Evolutionary conservation across 148 eudicot genomes (phyloP).

Genomic region (Cornus florida): DNA sequence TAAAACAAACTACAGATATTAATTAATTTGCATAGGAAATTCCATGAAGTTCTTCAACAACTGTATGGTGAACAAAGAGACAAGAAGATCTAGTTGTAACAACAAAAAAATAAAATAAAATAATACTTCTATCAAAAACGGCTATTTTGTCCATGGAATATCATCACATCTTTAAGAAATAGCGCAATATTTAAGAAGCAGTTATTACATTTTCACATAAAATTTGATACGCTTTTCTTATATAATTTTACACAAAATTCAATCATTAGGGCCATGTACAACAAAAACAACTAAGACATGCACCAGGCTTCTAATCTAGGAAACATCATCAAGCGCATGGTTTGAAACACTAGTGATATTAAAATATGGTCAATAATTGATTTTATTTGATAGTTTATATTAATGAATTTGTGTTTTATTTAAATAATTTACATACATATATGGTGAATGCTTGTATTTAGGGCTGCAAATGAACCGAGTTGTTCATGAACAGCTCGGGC

Average conservation of each 20-base stretch:
- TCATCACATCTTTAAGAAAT: not conserved
- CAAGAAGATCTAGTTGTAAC: not conserved
- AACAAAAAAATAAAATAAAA: not conserved
- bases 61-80: not conserved
- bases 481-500: too few species aligned
- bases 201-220: not conserved
- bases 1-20: constrained; percentile 6
- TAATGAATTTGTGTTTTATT: too few species aligned
- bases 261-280: too few species aligned
- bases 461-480: too few species aligned
- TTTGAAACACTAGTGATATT: too few species aligned
- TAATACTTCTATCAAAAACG: not conserved
- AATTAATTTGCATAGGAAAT: not conserved
- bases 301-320: not conserved
- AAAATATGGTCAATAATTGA: too few species aligned
- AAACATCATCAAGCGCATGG: not conserved
- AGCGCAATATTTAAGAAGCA: not conserved
- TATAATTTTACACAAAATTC: too few species aligned
- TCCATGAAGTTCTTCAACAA: not conserved
- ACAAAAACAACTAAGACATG: not conserved
- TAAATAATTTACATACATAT: too few species aligned
- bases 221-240: not conserved
- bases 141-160: not conserved
- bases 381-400: too few species aligned
- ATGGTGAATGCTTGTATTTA: too few species aligned